These are phyloP conservation scores for Coemansia umbellata DNA, from an alignment of 192 early-diverging fungal species.

Conservation along the genomic window DNA sequence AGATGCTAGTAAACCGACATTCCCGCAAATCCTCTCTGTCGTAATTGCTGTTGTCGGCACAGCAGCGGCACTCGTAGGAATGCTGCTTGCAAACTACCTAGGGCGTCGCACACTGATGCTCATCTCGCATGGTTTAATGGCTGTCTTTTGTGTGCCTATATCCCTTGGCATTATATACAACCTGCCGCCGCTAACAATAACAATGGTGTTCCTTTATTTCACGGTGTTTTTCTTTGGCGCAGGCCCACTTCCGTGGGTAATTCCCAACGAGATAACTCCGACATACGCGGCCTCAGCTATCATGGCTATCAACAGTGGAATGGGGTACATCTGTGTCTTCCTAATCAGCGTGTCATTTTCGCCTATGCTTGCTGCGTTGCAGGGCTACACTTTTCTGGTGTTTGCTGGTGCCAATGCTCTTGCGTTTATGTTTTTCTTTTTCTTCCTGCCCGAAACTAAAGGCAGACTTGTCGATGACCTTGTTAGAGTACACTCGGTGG, in stretches of 20 bases:
- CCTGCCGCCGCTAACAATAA: conserved; percentile 50
- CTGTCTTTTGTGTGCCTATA: conserved; percentile 54
- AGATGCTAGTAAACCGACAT: conserved; percentile 4
- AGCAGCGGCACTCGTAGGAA: conserved; percentile 10
- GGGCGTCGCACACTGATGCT: conserved; percentile 68
- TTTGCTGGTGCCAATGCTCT: conserved; percentile 59
- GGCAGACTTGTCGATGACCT: conserved; percentile 60
- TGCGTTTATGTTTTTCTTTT: conserved; percentile 55
- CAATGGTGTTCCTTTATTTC: conserved; percentile 64
- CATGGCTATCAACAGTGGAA: conserved; percentile 57
- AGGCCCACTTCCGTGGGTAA: conserved; percentile 74
- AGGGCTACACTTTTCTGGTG: conserved; percentile 54
- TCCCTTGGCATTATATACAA: conserved; percentile 55
- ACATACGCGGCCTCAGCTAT: conserved; percentile 65
- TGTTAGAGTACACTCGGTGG: conserved; percentile 28
- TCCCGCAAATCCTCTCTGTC: conserved; percentile 32
- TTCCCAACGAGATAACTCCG: conserved; percentile 69
- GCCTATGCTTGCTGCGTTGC: conserved; percentile 29
- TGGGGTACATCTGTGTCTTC: conserved; percentile 61
- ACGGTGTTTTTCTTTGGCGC: conserved; percentile 66
- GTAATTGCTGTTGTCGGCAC: conserved; percentile 23
- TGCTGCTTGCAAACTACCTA: conserved; percentile 57
- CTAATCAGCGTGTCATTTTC: conserved; percentile 54
- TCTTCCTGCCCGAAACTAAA: conserved; percentile 76
- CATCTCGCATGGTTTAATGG: conserved; percentile 56